Conservation (phyloP, 2,329 filamentous ascomycete species). For the Diatrype stigma region DNA sequence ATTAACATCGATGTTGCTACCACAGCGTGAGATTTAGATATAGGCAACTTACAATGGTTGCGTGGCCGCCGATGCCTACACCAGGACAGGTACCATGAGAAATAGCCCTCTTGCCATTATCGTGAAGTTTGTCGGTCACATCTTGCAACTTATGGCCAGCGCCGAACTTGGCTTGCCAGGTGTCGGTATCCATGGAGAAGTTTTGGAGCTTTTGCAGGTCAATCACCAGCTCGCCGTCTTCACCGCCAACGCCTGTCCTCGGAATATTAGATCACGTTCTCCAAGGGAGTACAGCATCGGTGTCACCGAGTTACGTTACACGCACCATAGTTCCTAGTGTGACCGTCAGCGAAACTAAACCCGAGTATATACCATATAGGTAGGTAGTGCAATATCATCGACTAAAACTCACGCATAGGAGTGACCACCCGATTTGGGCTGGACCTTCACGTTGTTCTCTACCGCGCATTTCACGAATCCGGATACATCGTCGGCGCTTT, state of each 20-base stretch:
- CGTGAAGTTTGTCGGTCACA: constrained; percentile 45
- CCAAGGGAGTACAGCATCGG: neutral
- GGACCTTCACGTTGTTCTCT: constrained; percentile 47
- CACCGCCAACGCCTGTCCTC: constrained; percentile 41
- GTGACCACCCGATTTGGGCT: constrained; percentile 61
- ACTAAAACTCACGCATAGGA: constrained; percentile 49
- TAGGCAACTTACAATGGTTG: constrained; percentile 50
- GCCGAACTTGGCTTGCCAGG: constrained; percentile 52
- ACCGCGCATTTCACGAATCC: constrained; percentile 55
- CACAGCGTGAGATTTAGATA: too few species aligned
- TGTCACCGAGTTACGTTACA: constrained; percentile 1
- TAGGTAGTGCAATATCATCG: neutral
- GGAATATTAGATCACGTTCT: constrained; percentile 7
- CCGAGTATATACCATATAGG: too few species aligned
- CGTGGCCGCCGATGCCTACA: constrained; percentile 56
- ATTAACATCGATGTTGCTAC: constrained; percentile 12
- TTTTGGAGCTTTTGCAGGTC: constrained; percentile 50
- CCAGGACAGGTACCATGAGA: constrained; percentile 57
- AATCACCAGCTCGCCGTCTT: constrained; percentile 47
- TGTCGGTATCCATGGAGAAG: constrained; percentile 48
- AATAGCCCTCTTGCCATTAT: constrained; percentile 51
- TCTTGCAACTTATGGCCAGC: constrained; percentile 49
- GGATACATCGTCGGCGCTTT: constrained; percentile 49
- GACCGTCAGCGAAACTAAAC: constrained; percentile 7
- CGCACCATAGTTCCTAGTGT: constrained; percentile 29